phyloP scores from a whole-genome alignment of 2,329 filamentous ascomycete species.

The Teratosphaeria viscida region DNA sequence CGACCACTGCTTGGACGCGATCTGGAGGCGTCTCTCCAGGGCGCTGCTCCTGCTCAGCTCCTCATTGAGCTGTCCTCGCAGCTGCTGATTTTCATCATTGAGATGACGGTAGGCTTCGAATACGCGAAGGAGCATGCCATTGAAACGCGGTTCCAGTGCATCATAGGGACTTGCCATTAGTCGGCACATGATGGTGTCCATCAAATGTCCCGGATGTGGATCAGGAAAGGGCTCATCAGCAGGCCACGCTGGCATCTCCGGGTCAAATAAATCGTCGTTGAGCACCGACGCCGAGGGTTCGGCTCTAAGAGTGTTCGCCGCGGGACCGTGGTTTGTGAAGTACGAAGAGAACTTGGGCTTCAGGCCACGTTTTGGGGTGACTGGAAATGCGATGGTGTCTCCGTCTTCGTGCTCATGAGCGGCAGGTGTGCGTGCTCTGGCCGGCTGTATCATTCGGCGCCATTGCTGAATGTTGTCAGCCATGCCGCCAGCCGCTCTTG shows the following conservation, averaged over 20 bases:
- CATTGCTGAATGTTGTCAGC: constrained; percentile 25
- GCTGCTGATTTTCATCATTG: constrained; percentile 24
- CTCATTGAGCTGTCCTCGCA: constrained; percentile 21
- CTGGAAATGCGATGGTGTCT: constrained; percentile 17
- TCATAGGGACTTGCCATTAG: constrained; percentile 21
- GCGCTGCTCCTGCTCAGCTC: constrained; percentile 14
- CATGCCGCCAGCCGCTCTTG: constrained; percentile 12
- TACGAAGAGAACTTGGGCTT: constrained; percentile 32
- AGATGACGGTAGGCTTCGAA: constrained; percentile 32
- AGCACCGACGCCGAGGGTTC: constrained; percentile 11
- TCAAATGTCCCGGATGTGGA: constrained; percentile 18
- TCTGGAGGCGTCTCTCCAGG: constrained; percentile 15
- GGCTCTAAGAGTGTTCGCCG: constrained; percentile 4
- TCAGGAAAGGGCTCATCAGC: constrained; percentile 17
- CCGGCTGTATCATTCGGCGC: constrained; percentile 26
- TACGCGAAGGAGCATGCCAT: constrained; percentile 31
- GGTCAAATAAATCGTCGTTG: constrained; percentile 12
- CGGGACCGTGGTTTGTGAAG: constrained; percentile 24
- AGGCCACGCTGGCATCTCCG: constrained; percentile 18
- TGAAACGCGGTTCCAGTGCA: constrained; percentile 22
- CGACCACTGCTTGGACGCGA: constrained; percentile 24
- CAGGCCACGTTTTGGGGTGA: constrained; percentile 24
- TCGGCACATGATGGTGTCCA: constrained; percentile 22
- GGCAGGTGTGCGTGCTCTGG: constrained; percentile 19
- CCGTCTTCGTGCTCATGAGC: constrained; percentile 21